A percentile compares a stretch with the other conserved stretches of the same genome.
phyloP scores from a whole-genome alignment of 2,329 filamentous ascomycete genomes.

The Fusarium abutilonis region DNA sequence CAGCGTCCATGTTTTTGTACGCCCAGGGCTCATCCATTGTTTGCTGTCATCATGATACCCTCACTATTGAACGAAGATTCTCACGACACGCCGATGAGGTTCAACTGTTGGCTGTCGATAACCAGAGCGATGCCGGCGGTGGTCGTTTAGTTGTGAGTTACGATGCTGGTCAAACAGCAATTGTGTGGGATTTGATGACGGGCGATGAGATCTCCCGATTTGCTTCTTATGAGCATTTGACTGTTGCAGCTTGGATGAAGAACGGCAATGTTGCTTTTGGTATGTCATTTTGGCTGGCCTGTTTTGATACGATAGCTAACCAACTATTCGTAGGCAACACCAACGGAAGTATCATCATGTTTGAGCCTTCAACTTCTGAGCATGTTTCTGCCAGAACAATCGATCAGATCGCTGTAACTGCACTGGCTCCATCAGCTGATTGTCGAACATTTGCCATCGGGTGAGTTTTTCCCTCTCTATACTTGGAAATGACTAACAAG shows the following conservation, averaged over 20 bases:
- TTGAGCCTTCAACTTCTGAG: conserved; percentile 92
- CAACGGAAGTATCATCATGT: conserved; percentile 92
- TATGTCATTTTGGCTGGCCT: conserved; percentile 57
- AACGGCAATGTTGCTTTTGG: conserved; percentile 98
- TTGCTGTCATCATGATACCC: conserved; percentile 90
- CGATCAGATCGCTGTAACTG: conserved; percentile 91
- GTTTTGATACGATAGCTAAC: conserved; percentile 31
- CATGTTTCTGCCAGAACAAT: conserved; percentile 92
- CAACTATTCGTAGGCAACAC: conserved; percentile 73
- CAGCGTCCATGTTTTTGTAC: conserved; percentile 89
- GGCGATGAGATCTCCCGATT: conserved; percentile 93
- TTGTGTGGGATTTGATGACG: conserved; percentile 95
- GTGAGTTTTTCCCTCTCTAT: conserved; percentile 59
- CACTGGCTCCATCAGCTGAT: conserved; percentile 86
- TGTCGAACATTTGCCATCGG: conserved; percentile 96
- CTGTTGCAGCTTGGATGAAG: conserved; percentile 91
- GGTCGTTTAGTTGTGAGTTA: conserved; percentile 92
- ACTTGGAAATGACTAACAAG: conserved; percentile 22
- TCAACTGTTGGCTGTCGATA: conserved; percentile 86
- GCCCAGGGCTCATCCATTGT: conserved; percentile 83
- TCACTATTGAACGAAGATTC: conserved; percentile 89
- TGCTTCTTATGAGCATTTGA: conserved; percentile 86
- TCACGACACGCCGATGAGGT: conserved; percentile 85
- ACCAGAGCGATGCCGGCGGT: conserved; percentile 84
- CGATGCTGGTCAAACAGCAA: conserved; percentile 88